Base-by-base conservation (phyloP, 2,329 filamentous ascomycete species). In the Stemphylium lycopersici region DNA sequence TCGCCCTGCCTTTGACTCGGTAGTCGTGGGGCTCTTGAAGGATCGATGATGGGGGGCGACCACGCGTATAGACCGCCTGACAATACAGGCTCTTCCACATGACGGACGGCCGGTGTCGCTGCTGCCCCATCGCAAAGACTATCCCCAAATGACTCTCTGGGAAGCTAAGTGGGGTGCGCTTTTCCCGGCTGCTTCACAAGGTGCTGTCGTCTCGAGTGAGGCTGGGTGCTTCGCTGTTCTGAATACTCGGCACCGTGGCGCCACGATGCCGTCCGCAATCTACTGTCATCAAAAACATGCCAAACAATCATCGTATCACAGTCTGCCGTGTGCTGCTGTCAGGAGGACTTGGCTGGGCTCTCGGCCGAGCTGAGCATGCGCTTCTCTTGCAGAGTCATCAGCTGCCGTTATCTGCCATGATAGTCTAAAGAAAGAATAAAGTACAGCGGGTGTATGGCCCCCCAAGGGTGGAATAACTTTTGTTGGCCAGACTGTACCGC, bases 231-330 rank as follows among this genome's bases (percentile, higher is more conserved):
- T 24, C 22, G 22, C 22, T 4, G 22, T 24, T 24, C 22, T 24
- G 6, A 24, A 24, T 37, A 39, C 16, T 47, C 34, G 24, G 44
- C 44, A 47, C 29, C 18, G 31, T 34, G 44, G 33, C 33, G 38
- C 31, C 20, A 16, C 44, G 15, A 24, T 24, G 22, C 22, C 22
- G 26, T 15, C 22, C 34, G 24, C 44, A 18, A 48, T 38, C 24
- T 26, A 22, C n/a, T 15, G 37, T n/a, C 45, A 32, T 20, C 13
- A 22, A 22, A 22, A 39, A 48, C 44, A 48, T 15, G 13, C 16
- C 45, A 40, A 48, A 32, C 45, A n/a, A 12, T 32, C 18, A 8
- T 33, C 16, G 45, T 48, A 31, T 32, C 36, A 40, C 36, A 48
- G 26, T 33, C 24, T 48, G 26, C 26, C 37, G 24, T 16, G 16